Percentiles rank a stretch among this genome's conserved stretches.
phyloP scores from a whole-genome alignment of 73 alveolate genomes.

The Paramecium pentaurelia region DNA sequence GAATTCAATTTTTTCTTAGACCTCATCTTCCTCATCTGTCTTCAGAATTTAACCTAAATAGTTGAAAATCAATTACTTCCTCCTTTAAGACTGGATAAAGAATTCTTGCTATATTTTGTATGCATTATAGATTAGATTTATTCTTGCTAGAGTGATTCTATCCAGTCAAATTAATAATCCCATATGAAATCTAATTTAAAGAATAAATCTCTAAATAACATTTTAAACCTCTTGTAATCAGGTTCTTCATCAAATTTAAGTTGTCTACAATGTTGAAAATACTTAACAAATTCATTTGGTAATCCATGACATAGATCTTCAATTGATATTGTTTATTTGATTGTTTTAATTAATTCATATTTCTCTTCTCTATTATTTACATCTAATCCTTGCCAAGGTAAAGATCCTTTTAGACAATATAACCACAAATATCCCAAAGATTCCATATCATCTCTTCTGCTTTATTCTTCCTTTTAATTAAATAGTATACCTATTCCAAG shows the following conservation, averaged over 20 bases:
- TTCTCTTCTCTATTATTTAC: constrained; percentile 84
- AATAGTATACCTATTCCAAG: constrained; percentile 55
- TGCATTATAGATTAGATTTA: not conserved
- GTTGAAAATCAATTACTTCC: not conserved
- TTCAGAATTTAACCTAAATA: constrained; percentile 23
- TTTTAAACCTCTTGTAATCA: constrained; percentile 77
- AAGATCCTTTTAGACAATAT: constrained; percentile 82
- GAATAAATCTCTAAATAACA: constrained; percentile 70
- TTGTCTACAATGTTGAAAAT: constrained; percentile 77
- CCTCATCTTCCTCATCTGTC: constrained; percentile 42
- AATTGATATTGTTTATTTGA: constrained; percentile 77
- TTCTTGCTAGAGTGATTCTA: not conserved
- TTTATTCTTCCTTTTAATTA: constrained; percentile 35
- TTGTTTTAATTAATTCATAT: constrained; percentile 75
- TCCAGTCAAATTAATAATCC: constrained; percentile 51
- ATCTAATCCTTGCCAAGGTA: constrained; percentile 89
- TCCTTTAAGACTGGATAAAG: constrained; percentile 30
- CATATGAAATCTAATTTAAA: constrained; percentile 41
- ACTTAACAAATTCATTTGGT: constrained; percentile 83
- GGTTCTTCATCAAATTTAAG: constrained; percentile 88
- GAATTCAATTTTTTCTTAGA: constrained; percentile 38
- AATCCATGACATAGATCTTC: constrained; percentile 80
- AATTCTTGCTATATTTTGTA: constrained; percentile 4
- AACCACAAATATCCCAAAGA: constrained; percentile 80
- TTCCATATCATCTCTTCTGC: constrained; percentile 94